These are phyloP conservation scores for Clonostachys rhizophaga DNA, from an alignment of 2,329 filamentous ascomycete species.

Conservation along the genomic window DNA sequence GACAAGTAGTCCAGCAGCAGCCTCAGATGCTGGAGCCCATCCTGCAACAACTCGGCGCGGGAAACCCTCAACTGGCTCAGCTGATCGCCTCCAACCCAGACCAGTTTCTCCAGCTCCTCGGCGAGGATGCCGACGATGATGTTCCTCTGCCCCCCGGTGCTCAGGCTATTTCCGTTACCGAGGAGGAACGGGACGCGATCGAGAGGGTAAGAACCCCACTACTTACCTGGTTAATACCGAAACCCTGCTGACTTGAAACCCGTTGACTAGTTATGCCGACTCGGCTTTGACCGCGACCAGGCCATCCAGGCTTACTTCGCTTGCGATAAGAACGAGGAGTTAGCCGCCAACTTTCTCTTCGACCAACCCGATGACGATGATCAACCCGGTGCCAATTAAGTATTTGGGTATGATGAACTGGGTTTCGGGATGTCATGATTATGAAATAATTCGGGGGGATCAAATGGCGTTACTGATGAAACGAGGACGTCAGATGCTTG, in stretches of 20 bases:
- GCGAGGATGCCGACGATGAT: conserved; percentile 83
- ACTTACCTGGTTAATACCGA: neutral
- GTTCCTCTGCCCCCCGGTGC: conserved; percentile 81
- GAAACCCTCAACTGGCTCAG: conserved; percentile 90
- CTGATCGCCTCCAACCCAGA: conserved; percentile 90
- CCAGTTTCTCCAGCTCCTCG: conserved; percentile 84
- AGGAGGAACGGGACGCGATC: conserved; percentile 95
- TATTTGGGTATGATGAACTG: neutral
- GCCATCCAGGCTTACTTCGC: conserved; percentile 99
- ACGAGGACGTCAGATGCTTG: no score
- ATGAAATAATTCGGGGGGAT: neutral
- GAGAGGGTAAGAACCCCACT: conserved; percentile 64
- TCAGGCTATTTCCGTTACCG: conserved; percentile 85
- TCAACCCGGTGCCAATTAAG: conserved; percentile 15
- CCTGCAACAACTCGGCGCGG: conserved; percentile 88
- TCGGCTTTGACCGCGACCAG: conserved; percentile 88
- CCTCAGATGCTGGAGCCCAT: conserved; percentile 99
- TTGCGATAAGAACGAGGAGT: conserved; percentile 98
- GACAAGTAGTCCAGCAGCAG: conserved; percentile 95
- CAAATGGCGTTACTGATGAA: no score
- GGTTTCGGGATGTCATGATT: neutral
- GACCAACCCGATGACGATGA: conserved; percentile 90
- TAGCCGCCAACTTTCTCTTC: conserved; percentile 96
- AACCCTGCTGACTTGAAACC: neutral
- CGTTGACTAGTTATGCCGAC: conserved; percentile 67